Conservation (phyloP, 2,329 filamentous ascomycete species). For the Mycocentrospora acerina region DNA sequence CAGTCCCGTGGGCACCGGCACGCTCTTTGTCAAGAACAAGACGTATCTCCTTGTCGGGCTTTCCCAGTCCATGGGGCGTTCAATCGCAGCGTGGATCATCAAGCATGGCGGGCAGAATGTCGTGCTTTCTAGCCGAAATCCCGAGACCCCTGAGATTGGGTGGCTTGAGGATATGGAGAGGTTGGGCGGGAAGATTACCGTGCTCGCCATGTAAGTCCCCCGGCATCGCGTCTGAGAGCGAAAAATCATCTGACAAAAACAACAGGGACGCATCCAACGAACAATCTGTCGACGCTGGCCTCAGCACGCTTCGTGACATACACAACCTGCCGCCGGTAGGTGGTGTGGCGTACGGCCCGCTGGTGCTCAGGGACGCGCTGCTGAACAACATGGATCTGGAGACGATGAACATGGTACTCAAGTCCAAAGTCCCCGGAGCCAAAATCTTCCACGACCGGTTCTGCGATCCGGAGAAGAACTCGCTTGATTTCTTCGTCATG, state of each 20-base stretch:
- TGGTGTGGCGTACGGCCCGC: slow-evolving; percentile 24
- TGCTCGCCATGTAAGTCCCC: too few species aligned
- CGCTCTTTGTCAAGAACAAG: too few species aligned
- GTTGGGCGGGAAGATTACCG: slow-evolving; percentile 3
- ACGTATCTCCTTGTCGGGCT: slow-evolving; percentile 25
- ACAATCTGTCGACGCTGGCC: too few species aligned
- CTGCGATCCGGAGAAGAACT: too few species aligned
- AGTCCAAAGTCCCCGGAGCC: slow-evolving; percentile 21
- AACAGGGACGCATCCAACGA: too few species aligned
- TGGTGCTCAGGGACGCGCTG: slow-evolving; percentile 19
- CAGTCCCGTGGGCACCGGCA: too few species aligned
- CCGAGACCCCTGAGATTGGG: slow-evolving; percentile 31
- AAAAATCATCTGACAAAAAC: too few species aligned
- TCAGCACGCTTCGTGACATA: too few species aligned
- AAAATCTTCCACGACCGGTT: slow-evolving; percentile 13
- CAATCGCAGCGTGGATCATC: slow-evolving; percentile 24
- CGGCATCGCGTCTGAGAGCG: too few species aligned
- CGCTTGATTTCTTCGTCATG: slow-evolving; percentile 31
- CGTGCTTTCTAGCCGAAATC: slow-evolving; percentile 44
- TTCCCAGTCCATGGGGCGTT: slow-evolving; percentile 19
- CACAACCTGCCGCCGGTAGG: slow-evolving; percentile 14
- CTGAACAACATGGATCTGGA: slow-evolving; percentile 11
- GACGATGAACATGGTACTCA: slow-evolving; percentile 6
- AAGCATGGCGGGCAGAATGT: slow-evolving; percentile 20
- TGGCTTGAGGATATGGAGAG: slow-evolving; percentile 5